Evolutionary conservation across 2,329 filamentous ascomycete species (phyloP).

Genomic region (Exophiala calicioides): DNA sequence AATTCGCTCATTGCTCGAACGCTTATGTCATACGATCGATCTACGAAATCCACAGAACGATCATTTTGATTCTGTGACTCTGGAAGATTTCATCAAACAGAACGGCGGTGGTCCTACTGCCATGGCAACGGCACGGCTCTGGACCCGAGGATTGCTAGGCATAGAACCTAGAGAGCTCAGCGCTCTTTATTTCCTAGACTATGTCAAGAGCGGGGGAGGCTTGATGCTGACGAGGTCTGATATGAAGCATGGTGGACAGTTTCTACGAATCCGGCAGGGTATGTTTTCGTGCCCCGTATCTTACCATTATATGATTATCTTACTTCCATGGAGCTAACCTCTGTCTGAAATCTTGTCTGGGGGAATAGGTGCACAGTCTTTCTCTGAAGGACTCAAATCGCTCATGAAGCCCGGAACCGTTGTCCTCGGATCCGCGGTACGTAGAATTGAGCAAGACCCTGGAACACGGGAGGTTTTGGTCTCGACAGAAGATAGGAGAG

Average conservation of each 20-base stretch:
- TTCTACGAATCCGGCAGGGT: constrained; percentile 42
- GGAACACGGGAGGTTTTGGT: constrained; percentile 32
- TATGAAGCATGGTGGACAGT: constrained; percentile 54
- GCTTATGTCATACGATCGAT: constrained; percentile 40
- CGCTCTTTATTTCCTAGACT: constrained; percentile 58
- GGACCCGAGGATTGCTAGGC: constrained; percentile 55
- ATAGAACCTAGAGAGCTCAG: constrained; percentile 52
- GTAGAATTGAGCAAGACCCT: constrained; percentile 34
- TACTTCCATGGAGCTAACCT: too few relatives aligned
- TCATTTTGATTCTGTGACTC: constrained; percentile 41
- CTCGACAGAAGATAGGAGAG: constrained; percentile 16
- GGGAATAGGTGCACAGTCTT: constrained; percentile 16
- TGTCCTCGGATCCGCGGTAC: constrained; percentile 34
- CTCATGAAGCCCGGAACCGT: constrained; percentile 36
- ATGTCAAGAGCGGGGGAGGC: constrained; percentile 56
- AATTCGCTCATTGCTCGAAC: constrained; percentile 42
- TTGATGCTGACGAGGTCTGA: constrained; percentile 57
- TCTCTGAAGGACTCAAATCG: constrained; percentile 42
- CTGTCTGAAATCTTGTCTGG: background rate
- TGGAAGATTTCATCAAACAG: constrained; percentile 41
- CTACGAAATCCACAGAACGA: constrained; percentile 26
- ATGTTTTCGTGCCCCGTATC: too few relatives aligned
- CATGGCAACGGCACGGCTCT: constrained; percentile 45
- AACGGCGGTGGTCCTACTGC: constrained; percentile 36
- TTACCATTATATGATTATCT: too few relatives aligned